Evolutionary conservation across 257 asterid species (phyloP), one percentile per base, ranked within the genome.

Genomic region (Solanum appendiculatum): DNA sequence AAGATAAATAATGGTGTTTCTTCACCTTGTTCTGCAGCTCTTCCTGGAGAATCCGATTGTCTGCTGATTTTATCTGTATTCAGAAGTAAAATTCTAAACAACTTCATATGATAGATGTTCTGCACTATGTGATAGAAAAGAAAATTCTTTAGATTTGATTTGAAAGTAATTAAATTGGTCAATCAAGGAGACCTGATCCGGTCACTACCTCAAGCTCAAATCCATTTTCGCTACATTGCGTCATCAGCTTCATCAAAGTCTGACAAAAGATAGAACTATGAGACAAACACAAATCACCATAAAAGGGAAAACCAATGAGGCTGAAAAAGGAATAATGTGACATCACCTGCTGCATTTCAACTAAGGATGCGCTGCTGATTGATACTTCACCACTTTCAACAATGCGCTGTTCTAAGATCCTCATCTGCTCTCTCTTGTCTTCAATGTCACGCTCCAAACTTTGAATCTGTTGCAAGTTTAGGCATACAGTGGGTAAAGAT

Each of bases 331-430:
- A 77, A 88, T 56, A 69, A 87, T 88, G 84, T 44, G 68, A 78
- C 72, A 70, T 68, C 77, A 97, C 99, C 99, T 97, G 98, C 91
- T 97, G 98, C 98, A 94, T 93, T 93, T 97, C 98, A 88, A 91
- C 94, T 75, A 94, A 88, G 84, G 99, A 94, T 51, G 99, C 94
- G 90, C 92, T 94, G 86, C 94, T 93, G 89, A 91, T 93, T 40
- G 99, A 96, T 72, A 95, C 93, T 93, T 97, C 97, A 85, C 98
- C 95, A 89, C 94, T 92, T 89, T 94, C 99, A 86, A 90, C 94
- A 81, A 97, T 96, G 9, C 95, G 97, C 84, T 93, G 98, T 90
- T 97, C 99, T 85, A 97, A 89, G 73, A 90, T 88, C 88, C 90
- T 91, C 98, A 96, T 94, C 91, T 94, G 99, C 90, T 86, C 92